Conservation (phyloP, 768 basidiomycete species). For the Vishniacozyma victoriae region DNA sequence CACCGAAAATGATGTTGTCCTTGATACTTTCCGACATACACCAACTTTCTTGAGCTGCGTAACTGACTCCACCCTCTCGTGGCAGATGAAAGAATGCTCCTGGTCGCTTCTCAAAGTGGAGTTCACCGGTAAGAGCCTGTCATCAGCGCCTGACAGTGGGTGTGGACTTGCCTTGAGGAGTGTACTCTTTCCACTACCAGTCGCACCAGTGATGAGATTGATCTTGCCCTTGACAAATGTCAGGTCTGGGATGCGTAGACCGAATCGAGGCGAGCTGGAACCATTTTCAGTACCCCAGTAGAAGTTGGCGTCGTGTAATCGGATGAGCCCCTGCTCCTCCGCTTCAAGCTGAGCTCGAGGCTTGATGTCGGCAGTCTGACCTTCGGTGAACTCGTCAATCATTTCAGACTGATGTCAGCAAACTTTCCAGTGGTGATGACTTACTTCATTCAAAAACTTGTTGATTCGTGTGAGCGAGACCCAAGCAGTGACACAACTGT, state of each 20-base stretch:
- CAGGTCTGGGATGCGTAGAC: constrained; percentile 42
- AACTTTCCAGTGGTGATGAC: no score
- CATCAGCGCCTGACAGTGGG: constrained; percentile 4
- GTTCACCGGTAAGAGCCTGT: constrained; percentile 48
- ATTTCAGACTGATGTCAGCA: constrained; percentile 33
- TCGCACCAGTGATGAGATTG: constrained; percentile 48
- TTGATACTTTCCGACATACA: constrained; percentile 62
- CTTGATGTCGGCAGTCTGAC: constrained; percentile 12
- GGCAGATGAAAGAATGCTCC: constrained; percentile 68
- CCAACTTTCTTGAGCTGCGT: constrained; percentile 81
- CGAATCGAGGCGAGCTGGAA: constrained; percentile 49
- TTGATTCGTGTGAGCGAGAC: constrained; percentile 62
- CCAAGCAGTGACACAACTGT: constrained; percentile 50
- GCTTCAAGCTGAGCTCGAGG: constrained; percentile 26
- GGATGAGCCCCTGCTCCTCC: constrained; percentile 33
- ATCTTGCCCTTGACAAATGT: constrained; percentile 46
- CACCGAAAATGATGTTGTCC: constrained; percentile 55
- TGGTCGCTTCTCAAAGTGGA: constrained; percentile 47
- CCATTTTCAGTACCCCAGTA: constrained; percentile 37
- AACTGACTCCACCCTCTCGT: constrained; percentile 63
- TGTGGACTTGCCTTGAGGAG: constrained; percentile 27
- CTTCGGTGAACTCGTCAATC: constrained; percentile 36
- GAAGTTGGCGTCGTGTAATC: constrained; percentile 44
- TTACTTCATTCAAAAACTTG: constrained; percentile 51
- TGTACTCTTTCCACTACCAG: constrained; percentile 47